A percentile compares a stretch with the other conserved stretches of the same genome.
These are phyloP conservation scores for Selenicereus undatus DNA, from an alignment of 148 eudicot genomes.

Conservation along the genomic window DNA sequence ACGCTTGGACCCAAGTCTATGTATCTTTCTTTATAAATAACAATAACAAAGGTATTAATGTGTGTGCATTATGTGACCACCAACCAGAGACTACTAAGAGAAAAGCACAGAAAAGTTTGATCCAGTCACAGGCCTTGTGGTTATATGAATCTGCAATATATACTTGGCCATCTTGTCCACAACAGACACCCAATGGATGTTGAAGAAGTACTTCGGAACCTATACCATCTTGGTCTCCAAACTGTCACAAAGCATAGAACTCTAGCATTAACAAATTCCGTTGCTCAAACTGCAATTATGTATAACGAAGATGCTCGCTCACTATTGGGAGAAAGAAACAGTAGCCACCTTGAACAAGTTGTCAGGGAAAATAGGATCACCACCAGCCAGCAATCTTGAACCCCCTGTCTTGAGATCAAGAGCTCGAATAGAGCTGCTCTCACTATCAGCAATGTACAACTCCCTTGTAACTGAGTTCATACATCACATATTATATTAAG, in stretches of 20 bases:
- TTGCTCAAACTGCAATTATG: neutral
- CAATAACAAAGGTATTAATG: neutral
- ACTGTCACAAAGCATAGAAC: slow-evolving; percentile 36
- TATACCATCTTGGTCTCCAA: slow-evolving; percentile 90
- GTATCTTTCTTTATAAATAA: neutral
- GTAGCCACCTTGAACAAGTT: slow-evolving; percentile 73
- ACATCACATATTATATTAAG: neutral
- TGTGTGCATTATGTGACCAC: neutral
- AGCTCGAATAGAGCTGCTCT: slow-evolving; percentile 94
- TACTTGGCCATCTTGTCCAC: slow-evolving; percentile 71
- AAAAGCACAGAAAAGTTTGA: slow-evolving; percentile 5
- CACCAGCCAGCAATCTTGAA: slow-evolving; percentile 85
- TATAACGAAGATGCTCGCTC: neutral
- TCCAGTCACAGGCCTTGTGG: slow-evolving; percentile 64
- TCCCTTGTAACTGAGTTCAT: slow-evolving; percentile 54
- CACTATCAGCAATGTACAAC: slow-evolving; percentile 91
- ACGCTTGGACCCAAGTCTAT: neutral
- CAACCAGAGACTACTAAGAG: neutral
- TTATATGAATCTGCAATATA: slow-evolving; percentile 94
- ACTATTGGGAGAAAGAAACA: neutral
- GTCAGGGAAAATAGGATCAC: slow-evolving; percentile 81
- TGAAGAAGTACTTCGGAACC: slow-evolving; percentile 95
- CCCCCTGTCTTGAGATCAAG: slow-evolving; percentile 87
- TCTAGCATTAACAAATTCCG: slow-evolving; percentile 9
- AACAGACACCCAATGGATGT: slow-evolving; percentile 85